Base-by-base conservation (phyloP, 169 alveolate genomes). In the Plasmodium gaboni region DNA sequence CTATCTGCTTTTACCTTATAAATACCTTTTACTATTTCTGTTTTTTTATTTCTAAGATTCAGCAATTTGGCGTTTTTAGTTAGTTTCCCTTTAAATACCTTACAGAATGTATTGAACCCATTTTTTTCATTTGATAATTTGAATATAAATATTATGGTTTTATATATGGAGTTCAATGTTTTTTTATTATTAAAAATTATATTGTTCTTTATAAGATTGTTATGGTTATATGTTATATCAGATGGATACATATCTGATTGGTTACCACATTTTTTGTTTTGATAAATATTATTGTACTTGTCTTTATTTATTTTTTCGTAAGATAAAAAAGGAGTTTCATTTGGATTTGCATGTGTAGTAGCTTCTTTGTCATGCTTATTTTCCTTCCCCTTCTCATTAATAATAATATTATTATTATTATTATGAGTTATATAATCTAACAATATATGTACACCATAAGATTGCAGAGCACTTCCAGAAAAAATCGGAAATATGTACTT, bases 1-100 rank as follows among this genome's bases (percentile, higher is more conserved):
- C 88, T 78, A 44, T 88, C 92, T 9, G 93, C 95, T 32, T 92
- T 88, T 38, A 92, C 88, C 57, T 92, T 92, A 80, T 88, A 92
- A 51, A 92, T 80, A 65, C 50, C 87, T 53, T 88, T 88, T 22
- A 88, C 92, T 73, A 67, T 59, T 83, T 88, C 93, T 0, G 46
- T 19, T 71, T 73, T 73, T 10, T 87, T 67, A 88, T 74, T 72
- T 26, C 80, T 46, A 9, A 92, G 17, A 44, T 92, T 92, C 15
- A 24, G 26, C 0, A 92, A 46, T 50, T 86, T 76, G 24, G 86
- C 26, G n/a, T 86, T 76, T 64, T 88, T 91, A 32, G 50, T 68
- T 38, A 88, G 12, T 12, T 51, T 53, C 2, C 95, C 95, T 67
- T 88, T 65, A 24, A 90, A 55, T 0, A 67, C 76, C 9, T 57